Evolutionary conservation across 371 early-diverging fungal species (phyloP).

Genomic region (Lichtheimia corymbifera): DNA sequence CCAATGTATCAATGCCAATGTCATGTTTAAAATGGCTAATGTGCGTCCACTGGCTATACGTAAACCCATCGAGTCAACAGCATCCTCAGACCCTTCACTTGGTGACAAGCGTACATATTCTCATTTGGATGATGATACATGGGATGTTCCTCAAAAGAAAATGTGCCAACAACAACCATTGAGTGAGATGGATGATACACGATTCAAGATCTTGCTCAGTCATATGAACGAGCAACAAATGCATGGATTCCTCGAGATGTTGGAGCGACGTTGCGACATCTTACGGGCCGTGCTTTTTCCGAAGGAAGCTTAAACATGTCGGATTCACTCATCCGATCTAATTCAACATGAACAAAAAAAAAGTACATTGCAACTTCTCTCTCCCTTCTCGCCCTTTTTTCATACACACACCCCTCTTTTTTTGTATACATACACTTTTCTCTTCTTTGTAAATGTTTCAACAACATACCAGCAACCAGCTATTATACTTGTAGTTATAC

Average conservation of each 20-base stretch:
- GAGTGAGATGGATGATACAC: conserved; percentile 29
- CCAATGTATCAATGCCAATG: not conserved
- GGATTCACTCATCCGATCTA: too few relatives aligned
- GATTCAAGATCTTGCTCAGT: conserved; percentile 35
- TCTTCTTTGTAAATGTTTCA: conserved; percentile 3
- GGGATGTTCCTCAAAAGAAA: not conserved
- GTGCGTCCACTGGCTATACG: not conserved
- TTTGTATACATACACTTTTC: not conserved
- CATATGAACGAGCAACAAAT: conserved; percentile 29
- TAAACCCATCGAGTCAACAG: not conserved
- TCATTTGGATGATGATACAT: not conserved
- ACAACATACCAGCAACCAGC: not conserved
- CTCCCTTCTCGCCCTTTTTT: not conserved
- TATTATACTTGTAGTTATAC: conserved; percentile 1
- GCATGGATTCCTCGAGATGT: conserved; percentile 29
- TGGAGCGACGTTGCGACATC: conserved; percentile 32
- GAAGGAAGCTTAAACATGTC: not conserved
- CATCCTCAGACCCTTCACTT: too few relatives aligned
- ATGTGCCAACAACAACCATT: conserved; percentile 9
- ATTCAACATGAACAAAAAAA: too few relatives aligned
- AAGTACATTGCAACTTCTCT: not conserved
- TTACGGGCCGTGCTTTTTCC: conserved; percentile 14
- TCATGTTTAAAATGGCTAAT: not conserved
- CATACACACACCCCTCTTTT: conserved; percentile 9
- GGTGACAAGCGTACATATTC: too few relatives aligned